phyloP scores from a whole-genome alignment of 2,329 filamentous ascomycete genomes.

The Hymenoscyphus repandus region DNA sequence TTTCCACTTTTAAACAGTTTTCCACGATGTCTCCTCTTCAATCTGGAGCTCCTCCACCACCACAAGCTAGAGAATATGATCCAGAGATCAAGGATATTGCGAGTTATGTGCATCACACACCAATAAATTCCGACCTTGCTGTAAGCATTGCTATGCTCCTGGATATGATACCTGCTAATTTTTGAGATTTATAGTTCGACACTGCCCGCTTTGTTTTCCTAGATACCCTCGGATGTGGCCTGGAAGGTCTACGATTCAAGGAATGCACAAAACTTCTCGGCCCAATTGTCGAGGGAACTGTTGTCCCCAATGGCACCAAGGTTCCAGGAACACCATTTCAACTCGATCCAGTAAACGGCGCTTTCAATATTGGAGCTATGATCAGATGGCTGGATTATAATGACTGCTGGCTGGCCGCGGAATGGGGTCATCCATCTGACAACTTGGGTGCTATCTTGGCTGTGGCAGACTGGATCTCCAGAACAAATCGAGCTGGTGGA shows the following conservation, averaged over 20 bases:
- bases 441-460: conserved; percentile 96
- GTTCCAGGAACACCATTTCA: conserved; percentile 91
- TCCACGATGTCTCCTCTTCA: conserved; percentile 33
- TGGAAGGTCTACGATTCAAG: conserved; percentile 92
- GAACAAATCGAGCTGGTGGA: conserved; percentile 70
- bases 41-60: conserved; percentile 43
- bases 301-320: conserved; percentile 85
- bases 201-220: conserved; percentile 95
- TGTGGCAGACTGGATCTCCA: conserved; percentile 94
- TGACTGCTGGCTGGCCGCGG: conserved; percentile 97
- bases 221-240: conserved; percentile 92
- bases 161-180: conserved; percentile 12
- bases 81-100: conserved; percentile 94
- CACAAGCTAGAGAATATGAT: conserved; percentile 64
- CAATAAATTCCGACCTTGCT: conserved; percentile 85
- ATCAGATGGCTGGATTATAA: conserved; percentile 99
- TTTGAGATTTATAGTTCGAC: conserved; percentile 61
- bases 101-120: conserved; percentile 86
- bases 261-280: conserved; percentile 94
- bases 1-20: conserved; percentile 26
- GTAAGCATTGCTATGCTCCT: conserved; percentile 50
- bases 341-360: conserved; percentile 90
- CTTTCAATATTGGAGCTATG: conserved; percentile 98
- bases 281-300: conserved; percentile 82
- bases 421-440: conserved; percentile 98